Evolutionary conservation across 2,329 filamentous ascomycete genomes (phyloP).

Genomic region (Passalora sequoiae): DNA sequence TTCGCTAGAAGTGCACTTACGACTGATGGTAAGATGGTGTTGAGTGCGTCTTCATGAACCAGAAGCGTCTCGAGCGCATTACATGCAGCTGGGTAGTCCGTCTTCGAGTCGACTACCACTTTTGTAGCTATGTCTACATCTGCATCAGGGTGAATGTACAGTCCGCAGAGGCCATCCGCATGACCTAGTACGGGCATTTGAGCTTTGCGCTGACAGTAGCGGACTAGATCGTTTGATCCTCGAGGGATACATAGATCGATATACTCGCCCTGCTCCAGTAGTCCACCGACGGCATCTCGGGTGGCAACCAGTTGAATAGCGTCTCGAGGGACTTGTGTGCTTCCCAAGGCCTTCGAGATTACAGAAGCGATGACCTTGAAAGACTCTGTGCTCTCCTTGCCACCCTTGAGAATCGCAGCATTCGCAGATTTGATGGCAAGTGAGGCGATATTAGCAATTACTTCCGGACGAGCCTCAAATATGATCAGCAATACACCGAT

Average conservation of each 20-base stretch:
- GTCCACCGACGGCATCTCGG: slow-evolving; percentile 78
- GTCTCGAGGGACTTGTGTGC: slow-evolving; percentile 71
- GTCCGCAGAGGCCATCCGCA: slow-evolving; percentile 84
- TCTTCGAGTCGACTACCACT: slow-evolving; percentile 86
- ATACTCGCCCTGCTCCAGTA: slow-evolving; percentile 78
- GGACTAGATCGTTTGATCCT: slow-evolving; percentile 83
- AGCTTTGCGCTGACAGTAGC: slow-evolving; percentile 82
- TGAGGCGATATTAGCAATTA: slow-evolving; percentile 96
- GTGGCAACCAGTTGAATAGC: slow-evolving; percentile 93
- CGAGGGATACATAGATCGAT: slow-evolving; percentile 95
- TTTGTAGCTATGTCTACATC: slow-evolving; percentile 65
- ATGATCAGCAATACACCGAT: slow-evolving; percentile 98
- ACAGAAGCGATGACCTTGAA: slow-evolving; percentile 84
- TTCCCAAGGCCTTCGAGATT: slow-evolving; percentile 71
- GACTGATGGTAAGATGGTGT: slow-evolving; percentile 62
- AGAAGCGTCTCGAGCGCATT: slow-evolving; percentile 91
- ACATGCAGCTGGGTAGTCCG: slow-evolving; percentile 89
- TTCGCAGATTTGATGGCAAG: slow-evolving; percentile 96
- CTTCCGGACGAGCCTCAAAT: slow-evolving; percentile 94
- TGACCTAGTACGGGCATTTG: slow-evolving; percentile 95
- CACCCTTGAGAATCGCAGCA: slow-evolving; percentile 92
- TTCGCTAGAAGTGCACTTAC: slow-evolving; percentile 68
- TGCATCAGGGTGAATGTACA: slow-evolving; percentile 77
- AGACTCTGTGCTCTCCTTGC: slow-evolving; percentile 93
- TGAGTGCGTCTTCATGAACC: slow-evolving; percentile 67